Evolutionary conservation across 768 basidiomycete genomes (phyloP).

Genomic region (Lentinus tigrinus): DNA sequence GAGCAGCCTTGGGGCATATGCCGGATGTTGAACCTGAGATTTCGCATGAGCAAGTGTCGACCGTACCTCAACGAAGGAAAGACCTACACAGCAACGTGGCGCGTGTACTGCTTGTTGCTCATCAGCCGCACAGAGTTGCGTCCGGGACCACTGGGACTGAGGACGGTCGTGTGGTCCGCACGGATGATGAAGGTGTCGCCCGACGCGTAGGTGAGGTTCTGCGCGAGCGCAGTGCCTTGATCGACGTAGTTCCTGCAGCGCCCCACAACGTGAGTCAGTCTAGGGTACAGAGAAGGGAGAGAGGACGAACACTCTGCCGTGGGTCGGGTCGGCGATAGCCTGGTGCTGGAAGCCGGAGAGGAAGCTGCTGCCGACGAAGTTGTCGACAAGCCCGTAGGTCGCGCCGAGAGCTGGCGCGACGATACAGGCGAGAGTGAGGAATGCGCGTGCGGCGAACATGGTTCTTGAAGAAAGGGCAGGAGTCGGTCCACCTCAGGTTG

Average conservation of each 20-base stretch:
- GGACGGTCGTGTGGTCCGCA: conserved; percentile 47
- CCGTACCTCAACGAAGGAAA: background rate
- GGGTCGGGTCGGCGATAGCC: conserved; percentile 58
- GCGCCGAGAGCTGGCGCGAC: conserved; percentile 33
- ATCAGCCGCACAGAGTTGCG: conserved; percentile 57
- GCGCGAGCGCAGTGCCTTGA: conserved; percentile 44
- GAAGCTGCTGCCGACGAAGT: conserved; percentile 45
- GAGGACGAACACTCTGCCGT: conserved; percentile 35
- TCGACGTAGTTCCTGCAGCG: conserved; percentile 44
- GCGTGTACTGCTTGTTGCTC: conserved; percentile 52
- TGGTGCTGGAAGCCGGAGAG: conserved; percentile 49
- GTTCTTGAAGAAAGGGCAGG: background rate
- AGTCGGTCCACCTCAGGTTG: too few species aligned
- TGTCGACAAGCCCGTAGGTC: conserved; percentile 46
- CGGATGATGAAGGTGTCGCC: conserved; percentile 55
- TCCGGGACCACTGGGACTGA: conserved; percentile 50
- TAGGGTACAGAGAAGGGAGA: background rate
- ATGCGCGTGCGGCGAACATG: background rate
- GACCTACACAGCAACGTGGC: conserved; percentile 51
- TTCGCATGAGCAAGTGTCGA: background rate
- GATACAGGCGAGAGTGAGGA: background rate
- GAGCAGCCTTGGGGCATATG: conserved; percentile 62
- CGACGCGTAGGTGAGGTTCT: conserved; percentile 58
- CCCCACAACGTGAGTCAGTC: background rate
- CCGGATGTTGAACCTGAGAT: conserved; percentile 48